Base-by-base conservation (phyloP, 805 yeast species). In the Starmerella riodocensis region DNA sequence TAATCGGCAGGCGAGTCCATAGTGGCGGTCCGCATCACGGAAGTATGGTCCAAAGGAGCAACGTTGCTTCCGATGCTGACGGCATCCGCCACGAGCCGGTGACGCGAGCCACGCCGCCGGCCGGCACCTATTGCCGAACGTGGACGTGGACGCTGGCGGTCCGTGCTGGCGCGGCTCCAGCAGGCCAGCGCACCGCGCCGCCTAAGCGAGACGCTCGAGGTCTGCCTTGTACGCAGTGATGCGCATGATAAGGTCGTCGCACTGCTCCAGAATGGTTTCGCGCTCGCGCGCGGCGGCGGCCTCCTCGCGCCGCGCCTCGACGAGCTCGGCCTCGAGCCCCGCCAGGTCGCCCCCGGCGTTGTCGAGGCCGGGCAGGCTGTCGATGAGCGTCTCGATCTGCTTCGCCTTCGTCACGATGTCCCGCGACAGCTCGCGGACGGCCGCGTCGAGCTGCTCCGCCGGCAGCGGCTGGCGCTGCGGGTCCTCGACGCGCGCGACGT, bases 301-400 rank as follows among this genome's bases (percentile, higher is more conserved):
- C 45, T 82, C 72, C 40, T 71, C 69, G 18, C 58, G 54, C 50
- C 85, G 91, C 1, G 76, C 73, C 11, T 64, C 61, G 11, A 67
- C 65, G 39, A 86, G 60, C 48, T 81, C 82, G 32, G 57, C 55
- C 35, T 81, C 78, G 34, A 91, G 62, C 12, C 63, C 65, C 36
- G 69, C 70, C 14, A 88, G 80, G 39, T 73, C 77, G 32, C 68
- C 71, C 19, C 81, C 79, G 1, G 86, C 73, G 1, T 79, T 86
- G 7, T 93, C 95, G 2, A 84, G 82, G 11, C 96, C 97, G 0
- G 98, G 98, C 31, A 88, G 63, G 2, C 93, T 74, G 54, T 82
- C 93, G 29, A 88, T 85, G 21, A 88, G 70, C 52, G 81, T 76
- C 29, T 82, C 71, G 13, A 88, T 80, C 57, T 91, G 97, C 51